phyloP scores from a whole-genome alignment of 305 asterid genomes.

The Ilex paraguariensis region DNA sequence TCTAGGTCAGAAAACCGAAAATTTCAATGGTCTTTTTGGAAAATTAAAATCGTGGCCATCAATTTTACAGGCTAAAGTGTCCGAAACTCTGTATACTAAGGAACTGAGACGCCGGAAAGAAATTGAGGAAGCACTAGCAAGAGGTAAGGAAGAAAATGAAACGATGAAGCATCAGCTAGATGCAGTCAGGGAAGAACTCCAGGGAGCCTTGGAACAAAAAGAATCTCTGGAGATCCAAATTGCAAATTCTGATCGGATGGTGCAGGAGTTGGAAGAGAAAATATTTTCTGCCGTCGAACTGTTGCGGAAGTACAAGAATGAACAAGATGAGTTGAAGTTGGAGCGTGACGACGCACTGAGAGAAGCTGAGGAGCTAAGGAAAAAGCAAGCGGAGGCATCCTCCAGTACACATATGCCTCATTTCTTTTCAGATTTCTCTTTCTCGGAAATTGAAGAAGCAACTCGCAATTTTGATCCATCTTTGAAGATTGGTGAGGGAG shows the following conservation, averaged over 20 bases:
- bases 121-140: constrained; percentile 56
- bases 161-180: constrained; percentile 41
- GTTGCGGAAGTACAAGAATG: constrained; percentile 67
- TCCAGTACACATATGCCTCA: constrained; percentile 45
- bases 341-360: constrained; percentile 63
- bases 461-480: constrained; percentile 53
- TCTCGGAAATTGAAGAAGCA: constrained; percentile 72
- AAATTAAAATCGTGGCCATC: constrained; percentile 4
- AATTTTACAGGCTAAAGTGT: constrained; percentile 52
- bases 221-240: constrained; percentile 50
- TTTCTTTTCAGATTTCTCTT: constrained; percentile 61
- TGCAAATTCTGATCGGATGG: constrained; percentile 43
- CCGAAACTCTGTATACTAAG: constrained; percentile 43
- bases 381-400: constrained; percentile 43
- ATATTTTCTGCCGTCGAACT: constrained; percentile 73
- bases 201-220: constrained; percentile 46
- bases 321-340: constrained; percentile 63
- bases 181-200: constrained; percentile 45
- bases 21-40: neutral
- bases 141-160: constrained; percentile 52
- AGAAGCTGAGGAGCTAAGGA: constrained; percentile 62
- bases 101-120: constrained; percentile 56
- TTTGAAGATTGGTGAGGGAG: constrained; percentile 82
- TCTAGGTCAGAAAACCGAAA: too few species aligned
- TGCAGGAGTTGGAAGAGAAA: constrained; percentile 69